Base-by-base conservation (phyloP, 306 rosid genomes). In the Hippophae gyantsensis region DNA sequence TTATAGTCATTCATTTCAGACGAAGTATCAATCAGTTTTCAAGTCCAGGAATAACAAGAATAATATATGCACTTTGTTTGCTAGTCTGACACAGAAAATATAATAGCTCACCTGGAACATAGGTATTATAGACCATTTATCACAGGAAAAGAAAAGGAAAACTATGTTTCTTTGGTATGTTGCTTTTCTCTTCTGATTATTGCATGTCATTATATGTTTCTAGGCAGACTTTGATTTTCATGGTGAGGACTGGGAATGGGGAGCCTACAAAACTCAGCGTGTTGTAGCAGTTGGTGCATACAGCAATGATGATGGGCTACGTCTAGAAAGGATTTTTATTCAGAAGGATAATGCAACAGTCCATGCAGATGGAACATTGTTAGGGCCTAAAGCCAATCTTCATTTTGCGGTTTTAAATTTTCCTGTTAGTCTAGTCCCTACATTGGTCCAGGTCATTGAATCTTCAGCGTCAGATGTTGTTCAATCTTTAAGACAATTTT, bases 191-290 rank as follows among this genome's bases (percentile, higher is more conserved):
- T 14, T 76, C 58, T 74, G 49, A 59, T 61, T 57, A 68, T 62
- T 43, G 54, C 14, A 43, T 77, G 70, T 74, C 66, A 52, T 77
- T 59, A 27, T 63, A 49, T 62, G 6, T 41, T 56, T 27, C 60
- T 65, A 92, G 98, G 95, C 95, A 57, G 89, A 87, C 49, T 87
- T 92, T 58, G 92, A 92, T 76, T 81, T 92, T 67, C 93, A 78
- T n/a, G 98, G 98, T 50, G 89, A 87, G 67, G 86, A 87, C 67
- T 92, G 95, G 98, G 98, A 92, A 67, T 92, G 87, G 93, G 98
- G 96, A 76, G 78, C 90, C 70, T 76, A 87, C 80, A 87, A 82
- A 85, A 82, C 86, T 58, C 98, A 92, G 75, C 70, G 77, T 38
- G 82, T 92, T 77, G 64, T 61, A 65, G 95, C 95, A 7, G 83